phyloP scores from a whole-genome alignment of 306 rosid species.

The Lagenaria siceraria region DNA sequence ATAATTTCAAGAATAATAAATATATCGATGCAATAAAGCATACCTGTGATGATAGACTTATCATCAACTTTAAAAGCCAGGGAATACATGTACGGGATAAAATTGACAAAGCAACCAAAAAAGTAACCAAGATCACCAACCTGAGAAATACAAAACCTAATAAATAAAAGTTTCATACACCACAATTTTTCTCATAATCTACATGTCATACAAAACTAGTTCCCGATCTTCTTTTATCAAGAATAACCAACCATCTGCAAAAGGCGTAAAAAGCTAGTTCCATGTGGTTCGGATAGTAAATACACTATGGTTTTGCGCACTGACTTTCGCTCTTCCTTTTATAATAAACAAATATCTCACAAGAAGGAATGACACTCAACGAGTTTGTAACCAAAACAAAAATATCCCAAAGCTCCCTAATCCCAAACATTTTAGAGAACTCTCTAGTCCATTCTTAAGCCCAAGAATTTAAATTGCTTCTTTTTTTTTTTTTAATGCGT shows the following conservation, averaged over 20 bases:
- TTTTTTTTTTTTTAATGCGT: background rate
- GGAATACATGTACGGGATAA: slow-evolving; percentile 79
- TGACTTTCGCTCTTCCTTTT: background rate
- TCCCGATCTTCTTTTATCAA: background rate
- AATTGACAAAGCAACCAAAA: slow-evolving; percentile 66
- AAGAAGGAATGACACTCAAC: background rate
- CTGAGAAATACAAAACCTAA: slow-evolving; percentile 25
- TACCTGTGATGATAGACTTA: slow-evolving; percentile 95
- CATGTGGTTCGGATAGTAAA: background rate
- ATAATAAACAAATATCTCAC: background rate
- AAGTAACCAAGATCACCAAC: slow-evolving; percentile 53
- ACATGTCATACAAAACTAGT: background rate
- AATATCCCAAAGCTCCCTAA: background rate
- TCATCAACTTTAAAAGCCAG: slow-evolving; percentile 89
- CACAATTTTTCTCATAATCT: background rate
- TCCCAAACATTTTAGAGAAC: background rate
- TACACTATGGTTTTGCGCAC: background rate
- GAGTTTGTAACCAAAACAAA: background rate
- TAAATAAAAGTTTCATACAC: background rate
- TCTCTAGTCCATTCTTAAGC: background rate
- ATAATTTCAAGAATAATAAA: slow-evolving; percentile 11
- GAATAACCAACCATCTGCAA: background rate
- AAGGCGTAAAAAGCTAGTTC: background rate
- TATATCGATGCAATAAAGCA: slow-evolving; percentile 13
- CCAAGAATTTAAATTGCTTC: background rate